Evolutionary conservation across 108 stramenopile genomes (phyloP), one percentile per base, ranked within the genome.

Genomic region (Conticribra guillardii): DNA sequence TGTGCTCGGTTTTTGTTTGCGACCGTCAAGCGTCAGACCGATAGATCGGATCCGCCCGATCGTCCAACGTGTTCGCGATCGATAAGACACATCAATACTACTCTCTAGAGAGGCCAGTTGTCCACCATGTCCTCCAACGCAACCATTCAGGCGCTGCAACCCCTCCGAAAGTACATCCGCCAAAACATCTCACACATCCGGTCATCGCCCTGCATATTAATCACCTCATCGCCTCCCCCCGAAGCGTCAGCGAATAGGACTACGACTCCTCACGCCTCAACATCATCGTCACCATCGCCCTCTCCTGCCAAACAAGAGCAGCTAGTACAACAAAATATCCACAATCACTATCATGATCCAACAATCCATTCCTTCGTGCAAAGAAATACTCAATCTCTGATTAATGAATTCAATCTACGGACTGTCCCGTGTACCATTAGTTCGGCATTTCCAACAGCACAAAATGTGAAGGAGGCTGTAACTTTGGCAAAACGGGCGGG

Each of bases 371-470:
- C 71, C 9, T 80, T 80, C 45, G 61, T 80, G 0, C 56, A 73
- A 52, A 44, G 64, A 41, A 80, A 69, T 41, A 53, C 61, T 0
- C 79, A 80, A 27, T 53, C 59, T 15, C 21, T 80, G 2, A 1
- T 58, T 0, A 48, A 54, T 26, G 59, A 80, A 53, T 77, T 69
- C 46, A 73, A 73, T 54, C 27, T 80, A 53, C 60, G 66, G 19
- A 50, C 71, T 14, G 57, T 80, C 16, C 54, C 79, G 8, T 55
- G 71, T 47, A 68, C 64, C 19, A 69, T 73, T 2, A 53, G 50
- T 50, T 60, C 79, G 34, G 79, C 79, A 30, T 80, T 68, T 52
- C 79, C 79, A 22, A 80, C 79, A n/a, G 15, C 37, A 8, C 21
- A 33, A 34, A 68, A 58, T 41, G 54, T 72, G 18, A 44, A 73